These are phyloP conservation scores for Trichoderma sp. DNA, from an alignment of 2,329 filamentous ascomycete genomes.

Conservation along the genomic window DNA sequence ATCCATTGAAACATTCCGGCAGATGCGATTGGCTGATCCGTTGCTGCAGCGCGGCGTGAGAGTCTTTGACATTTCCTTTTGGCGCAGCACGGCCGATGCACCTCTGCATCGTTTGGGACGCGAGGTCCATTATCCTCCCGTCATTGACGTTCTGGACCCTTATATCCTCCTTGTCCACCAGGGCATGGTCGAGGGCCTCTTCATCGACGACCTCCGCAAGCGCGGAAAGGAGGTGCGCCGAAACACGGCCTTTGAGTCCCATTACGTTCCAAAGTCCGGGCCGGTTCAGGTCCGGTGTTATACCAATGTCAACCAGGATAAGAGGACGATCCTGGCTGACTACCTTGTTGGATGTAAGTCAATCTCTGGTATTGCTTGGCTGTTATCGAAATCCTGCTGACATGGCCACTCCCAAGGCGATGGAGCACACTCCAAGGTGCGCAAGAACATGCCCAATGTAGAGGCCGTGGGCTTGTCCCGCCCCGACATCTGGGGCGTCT, in stretches of 20 bases:
- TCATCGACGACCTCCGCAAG: conserved; percentile 68
- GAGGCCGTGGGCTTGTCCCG: conserved; percentile 60
- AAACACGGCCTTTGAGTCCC: conserved; percentile 65
- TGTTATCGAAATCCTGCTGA: not conserved
- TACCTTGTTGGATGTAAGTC: conserved; percentile 68
- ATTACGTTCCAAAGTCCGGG: conserved; percentile 48
- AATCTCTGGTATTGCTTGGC: not conserved
- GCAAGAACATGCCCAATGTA: conserved; percentile 61
- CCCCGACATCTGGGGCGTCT: conserved; percentile 54
- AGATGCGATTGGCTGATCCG: conserved; percentile 71
- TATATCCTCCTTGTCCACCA: conserved; percentile 67
- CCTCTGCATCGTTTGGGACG: conserved; percentile 63
- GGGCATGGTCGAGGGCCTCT: conserved; percentile 72
- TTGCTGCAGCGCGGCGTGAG: conserved; percentile 67
- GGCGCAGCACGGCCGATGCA: conserved; percentile 57
- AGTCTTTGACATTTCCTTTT: conserved; percentile 75
- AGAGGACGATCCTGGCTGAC: conserved; percentile 55
- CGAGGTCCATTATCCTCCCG: conserved; percentile 68
- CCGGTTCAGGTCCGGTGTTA: conserved; percentile 56
- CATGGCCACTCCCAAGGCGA: conserved; percentile 51
- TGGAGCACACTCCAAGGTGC: conserved; percentile 70
- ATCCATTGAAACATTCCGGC: conserved; percentile 74
- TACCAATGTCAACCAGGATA: conserved; percentile 55
- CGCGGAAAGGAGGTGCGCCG: conserved; percentile 65
- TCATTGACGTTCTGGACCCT: conserved; percentile 59